Percentiles rank a stretch among this genome's conserved stretches.
These are phyloP conservation scores for Lablab purpureus DNA, from an alignment of 306 rosid species.

Conservation along the genomic window DNA sequence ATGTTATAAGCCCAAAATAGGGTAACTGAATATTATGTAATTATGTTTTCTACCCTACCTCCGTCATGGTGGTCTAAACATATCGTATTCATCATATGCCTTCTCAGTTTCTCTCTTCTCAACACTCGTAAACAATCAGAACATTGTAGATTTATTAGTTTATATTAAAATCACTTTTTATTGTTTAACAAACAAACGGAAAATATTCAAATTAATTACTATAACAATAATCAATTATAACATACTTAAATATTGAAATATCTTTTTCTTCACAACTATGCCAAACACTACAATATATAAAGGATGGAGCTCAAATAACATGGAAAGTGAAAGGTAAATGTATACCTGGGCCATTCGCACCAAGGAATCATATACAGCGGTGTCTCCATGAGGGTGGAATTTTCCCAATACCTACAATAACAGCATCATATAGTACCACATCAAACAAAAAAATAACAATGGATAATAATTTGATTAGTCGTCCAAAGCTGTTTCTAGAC, in stretches of 20 bases:
- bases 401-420: slow-evolving; percentile 85
- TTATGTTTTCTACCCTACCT: too few relatives aligned
- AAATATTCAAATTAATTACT: neutral
- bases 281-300: neutral
- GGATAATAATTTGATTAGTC: neutral
- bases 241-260: neutral
- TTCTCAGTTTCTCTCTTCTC: too few relatives aligned
- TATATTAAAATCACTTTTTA: neutral
- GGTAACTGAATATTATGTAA: too few relatives aligned
- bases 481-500: slow-evolving; percentile 30
- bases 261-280: neutral
- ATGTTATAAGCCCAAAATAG: too few relatives aligned
- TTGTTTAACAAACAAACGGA: neutral
- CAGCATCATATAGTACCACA: slow-evolving; percentile 35
- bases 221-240: neutral
- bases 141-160: neutral
- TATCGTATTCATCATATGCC: too few relatives aligned
- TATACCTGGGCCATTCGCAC: slow-evolving; percentile 99
- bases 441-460: slow-evolving; percentile 2
- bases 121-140: too few relatives aligned
- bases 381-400: slow-evolving; percentile 96
- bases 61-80: too few relatives aligned
- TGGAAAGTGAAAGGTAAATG: neutral
- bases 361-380: slow-evolving; percentile 92
- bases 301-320: slow-evolving; percentile 27